Conservation (phyloP, 768 basidiomycete genomes). For the Termitomyces sp. region DNA sequence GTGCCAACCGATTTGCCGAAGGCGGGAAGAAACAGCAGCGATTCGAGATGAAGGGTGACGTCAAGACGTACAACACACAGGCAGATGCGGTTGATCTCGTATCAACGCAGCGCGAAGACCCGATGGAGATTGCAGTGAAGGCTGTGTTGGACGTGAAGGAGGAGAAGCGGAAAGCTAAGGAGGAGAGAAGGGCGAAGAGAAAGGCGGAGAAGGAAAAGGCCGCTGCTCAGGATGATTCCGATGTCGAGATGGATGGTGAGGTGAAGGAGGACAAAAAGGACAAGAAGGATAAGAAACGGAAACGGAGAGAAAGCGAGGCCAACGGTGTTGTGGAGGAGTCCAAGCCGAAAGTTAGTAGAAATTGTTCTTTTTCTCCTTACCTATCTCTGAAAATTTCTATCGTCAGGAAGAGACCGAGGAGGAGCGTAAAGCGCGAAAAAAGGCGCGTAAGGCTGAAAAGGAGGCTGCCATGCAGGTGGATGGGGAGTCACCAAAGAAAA, state of each 20-base stretch:
- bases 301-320: slow-evolving; percentile 54
- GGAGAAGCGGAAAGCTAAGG: slow-evolving; percentile 78
- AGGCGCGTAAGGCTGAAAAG: slow-evolving; percentile 76
- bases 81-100: slow-evolving; percentile 82
- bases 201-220: slow-evolving; percentile 43
- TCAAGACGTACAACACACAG: slow-evolving; percentile 79
- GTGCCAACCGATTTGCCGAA: slow-evolving; percentile 60
- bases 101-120: slow-evolving; percentile 76
- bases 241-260: slow-evolving; percentile 37
- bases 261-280: slow-evolving; percentile 24
- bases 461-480: slow-evolving; percentile 39
- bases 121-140: slow-evolving; percentile 70
- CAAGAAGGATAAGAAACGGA: slow-evolving; percentile 41
- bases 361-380: slow-evolving; percentile 2
- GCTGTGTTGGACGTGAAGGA: slow-evolving; percentile 79
- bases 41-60: slow-evolving; percentile 77
- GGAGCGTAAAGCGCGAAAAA: slow-evolving; percentile 75
- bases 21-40: slow-evolving; percentile 64
- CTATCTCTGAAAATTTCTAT: slow-evolving; percentile 6
- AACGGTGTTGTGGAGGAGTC: slow-evolving; percentile 33
- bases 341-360: slow-evolving; percentile 31
- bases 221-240: slow-evolving; percentile 23
- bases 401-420: slow-evolving; percentile 68
- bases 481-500: slow-evolving; percentile 48
- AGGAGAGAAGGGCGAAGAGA: slow-evolving; percentile 71